phyloP scores from a whole-genome alignment of 78 protist species.

The Dictyostelium brefeldianum region DNA sequence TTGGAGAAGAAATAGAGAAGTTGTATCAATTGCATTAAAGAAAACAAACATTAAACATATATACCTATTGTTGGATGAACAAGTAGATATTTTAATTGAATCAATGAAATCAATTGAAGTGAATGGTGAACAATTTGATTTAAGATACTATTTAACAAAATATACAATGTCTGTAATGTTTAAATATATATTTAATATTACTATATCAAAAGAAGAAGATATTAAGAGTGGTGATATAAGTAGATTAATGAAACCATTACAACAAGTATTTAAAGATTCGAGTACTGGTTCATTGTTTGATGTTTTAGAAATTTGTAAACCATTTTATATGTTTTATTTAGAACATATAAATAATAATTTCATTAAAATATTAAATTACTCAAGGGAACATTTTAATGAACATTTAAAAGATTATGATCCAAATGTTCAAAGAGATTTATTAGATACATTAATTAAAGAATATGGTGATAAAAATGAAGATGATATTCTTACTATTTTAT shows the following conservation, averaged over 20 bases:
- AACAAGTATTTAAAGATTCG: background rate
- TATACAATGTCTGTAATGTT: conserved; percentile 5
- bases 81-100: background rate
- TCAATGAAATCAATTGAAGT: background rate
- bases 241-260: background rate
- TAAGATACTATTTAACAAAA: background rate
- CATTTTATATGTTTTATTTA: background rate
- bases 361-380: background rate
- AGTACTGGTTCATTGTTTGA: background rate
- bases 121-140: background rate
- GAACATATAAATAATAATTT: background rate
- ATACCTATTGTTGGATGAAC: background rate
- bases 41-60: conserved; percentile 50
- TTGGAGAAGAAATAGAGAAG: conserved; percentile 16
- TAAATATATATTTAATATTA: background rate
- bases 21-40: conserved; percentile 6
- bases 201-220: background rate
- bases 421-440: conserved; percentile 33
- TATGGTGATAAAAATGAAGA: background rate
- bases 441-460: conserved; percentile 21
- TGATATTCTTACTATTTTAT: background rate
- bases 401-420: background rate
- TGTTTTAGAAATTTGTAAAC: background rate
- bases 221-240: background rate
- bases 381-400: background rate